phyloP scores from a whole-genome alignment of 116 monocot species.

The Iris pallida region DNA sequence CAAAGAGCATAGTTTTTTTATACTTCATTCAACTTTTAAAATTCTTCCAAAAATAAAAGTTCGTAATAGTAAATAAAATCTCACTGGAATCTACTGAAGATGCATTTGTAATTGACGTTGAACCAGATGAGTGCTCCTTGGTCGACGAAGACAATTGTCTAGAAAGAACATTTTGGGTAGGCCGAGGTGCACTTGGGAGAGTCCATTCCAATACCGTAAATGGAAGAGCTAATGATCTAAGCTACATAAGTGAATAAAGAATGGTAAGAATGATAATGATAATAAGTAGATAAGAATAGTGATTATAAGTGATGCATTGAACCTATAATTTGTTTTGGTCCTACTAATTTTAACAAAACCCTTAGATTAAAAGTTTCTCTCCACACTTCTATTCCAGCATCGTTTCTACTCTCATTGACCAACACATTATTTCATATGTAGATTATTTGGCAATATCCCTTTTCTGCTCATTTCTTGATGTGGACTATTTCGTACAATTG shows the following conservation, averaged over 20 bases:
- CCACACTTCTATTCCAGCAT: too few species aligned
- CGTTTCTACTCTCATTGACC: too few species aligned
- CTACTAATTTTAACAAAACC: too few species aligned
- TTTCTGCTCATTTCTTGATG: too few species aligned
- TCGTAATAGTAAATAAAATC: conserved; percentile 8
- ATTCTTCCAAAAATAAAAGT: background rate
- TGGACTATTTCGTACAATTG: too few species aligned
- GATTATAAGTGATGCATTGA: too few species aligned
- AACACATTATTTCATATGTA: too few species aligned
- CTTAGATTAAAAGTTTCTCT: too few species aligned
- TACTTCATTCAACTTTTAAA: too few species aligned
- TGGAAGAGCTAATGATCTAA: conserved; percentile 98
- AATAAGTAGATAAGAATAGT: background rate
- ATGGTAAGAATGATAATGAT: background rate
- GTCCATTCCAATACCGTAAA: conserved; percentile 99
- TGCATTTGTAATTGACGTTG: conserved; percentile 25
- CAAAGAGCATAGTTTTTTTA: background rate
- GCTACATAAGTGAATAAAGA: conserved; percentile 48
- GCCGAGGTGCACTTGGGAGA: conserved; percentile 82
- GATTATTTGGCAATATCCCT: too few species aligned
- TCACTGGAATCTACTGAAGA: conserved; percentile 58
- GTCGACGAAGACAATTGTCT: conserved; percentile 42
- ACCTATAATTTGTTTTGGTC: too few species aligned
- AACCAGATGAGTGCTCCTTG: conserved; percentile 38
- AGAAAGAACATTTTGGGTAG: conserved; percentile 61